Base-by-base conservation (phyloP, 2,329 filamentous ascomycete species). In the Colletotrichum sojae region DNA sequence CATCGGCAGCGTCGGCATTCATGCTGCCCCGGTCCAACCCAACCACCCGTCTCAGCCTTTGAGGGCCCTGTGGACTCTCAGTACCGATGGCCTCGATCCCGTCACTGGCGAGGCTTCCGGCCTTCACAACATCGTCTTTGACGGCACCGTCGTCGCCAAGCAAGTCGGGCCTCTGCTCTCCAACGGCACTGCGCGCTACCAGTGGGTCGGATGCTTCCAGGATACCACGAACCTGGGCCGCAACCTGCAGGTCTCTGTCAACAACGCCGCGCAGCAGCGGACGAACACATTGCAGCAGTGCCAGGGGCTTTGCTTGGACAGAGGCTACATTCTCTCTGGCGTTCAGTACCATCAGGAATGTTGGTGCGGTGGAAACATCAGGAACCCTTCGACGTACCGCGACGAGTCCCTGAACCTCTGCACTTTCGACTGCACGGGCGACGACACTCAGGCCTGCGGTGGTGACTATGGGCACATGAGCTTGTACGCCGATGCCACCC, bases 141-240 rank as follows among this genome's bases (percentile, higher is more conserved):
- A 72, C 45, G 78, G 78, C 1, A 78, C 75, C 15, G 76, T 81
- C 39, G 71, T 78, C 1, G 75, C 74, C 18, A 71, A 73, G 16
- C 78, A 81, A 56, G 72, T 81, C 16, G 81, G 81, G 5, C 81
- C 81, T 15, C 68, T 78, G 20, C 73, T 81, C 13, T 54, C 75
- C 18, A 75, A 77, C 61, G 76, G 77, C 6, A 72, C 71, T 1
- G 74, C 75, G 5, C 70, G 74, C 18, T 79, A 78, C 66, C 73
- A 78, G 27, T 81, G 78, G 69, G 73, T 83, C 5, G 82, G 81
- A 18, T 83, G 82, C 60, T 83, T 82, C 70, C 73, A 75, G 27
- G 81, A 83, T 66, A 77, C 75, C 5, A 31, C 20, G 20, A 69
- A 71, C 51, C 5, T 67, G 18, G 79, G 79, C 31, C 77, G 81